Evolutionary conservation across 176 grass and related monocot genomes (phyloP).

Genomic region (Miscanthus lutarioriparius): DNA sequence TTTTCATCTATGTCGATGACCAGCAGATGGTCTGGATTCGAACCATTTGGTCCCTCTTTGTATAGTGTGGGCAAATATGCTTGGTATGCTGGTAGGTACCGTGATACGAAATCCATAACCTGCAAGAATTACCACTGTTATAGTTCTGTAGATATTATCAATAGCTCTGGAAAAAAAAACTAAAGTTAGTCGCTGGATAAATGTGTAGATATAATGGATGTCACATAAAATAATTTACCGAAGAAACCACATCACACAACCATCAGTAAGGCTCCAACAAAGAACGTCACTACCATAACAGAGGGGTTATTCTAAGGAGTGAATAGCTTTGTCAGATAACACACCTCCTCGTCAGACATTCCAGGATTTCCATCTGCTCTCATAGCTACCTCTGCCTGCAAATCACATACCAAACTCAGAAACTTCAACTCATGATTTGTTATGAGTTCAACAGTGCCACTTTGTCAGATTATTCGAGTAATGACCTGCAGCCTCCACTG

Average conservation of each 20-base stretch:
- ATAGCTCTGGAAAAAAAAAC: background rate
- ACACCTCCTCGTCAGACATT: constrained; percentile 93
- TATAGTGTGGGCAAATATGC: constrained; percentile 86
- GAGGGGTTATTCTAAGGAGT: background rate
- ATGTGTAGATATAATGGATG: background rate
- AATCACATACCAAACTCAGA: constrained; percentile 36
- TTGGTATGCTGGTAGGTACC: constrained; percentile 89
- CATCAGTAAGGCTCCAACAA: background rate
- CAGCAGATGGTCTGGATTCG: constrained; percentile 61
- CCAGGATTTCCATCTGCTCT: constrained; percentile 92
- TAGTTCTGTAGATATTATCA: background rate
- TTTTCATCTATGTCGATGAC: constrained; percentile 86
- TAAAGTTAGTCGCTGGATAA: constrained; percentile 6
- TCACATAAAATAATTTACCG: background rate
- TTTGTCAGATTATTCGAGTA: constrained; percentile 22
- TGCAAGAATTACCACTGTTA: constrained; percentile 41
- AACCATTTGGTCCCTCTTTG: constrained; percentile 71
- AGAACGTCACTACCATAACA: background rate
- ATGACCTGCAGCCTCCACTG: constrained; percentile 91
- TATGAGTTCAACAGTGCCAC: background rate
- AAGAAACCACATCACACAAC: constrained; percentile 13
- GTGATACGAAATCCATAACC: constrained; percentile 96
- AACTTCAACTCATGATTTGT: constrained; percentile 8
- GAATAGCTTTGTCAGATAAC: constrained; percentile 19
- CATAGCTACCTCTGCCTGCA: constrained; percentile 93